These are phyloP conservation scores for Colletotrichum sp. DNA, from an alignment of 2,329 filamentous ascomycete genomes.

Conservation along the genomic window DNA sequence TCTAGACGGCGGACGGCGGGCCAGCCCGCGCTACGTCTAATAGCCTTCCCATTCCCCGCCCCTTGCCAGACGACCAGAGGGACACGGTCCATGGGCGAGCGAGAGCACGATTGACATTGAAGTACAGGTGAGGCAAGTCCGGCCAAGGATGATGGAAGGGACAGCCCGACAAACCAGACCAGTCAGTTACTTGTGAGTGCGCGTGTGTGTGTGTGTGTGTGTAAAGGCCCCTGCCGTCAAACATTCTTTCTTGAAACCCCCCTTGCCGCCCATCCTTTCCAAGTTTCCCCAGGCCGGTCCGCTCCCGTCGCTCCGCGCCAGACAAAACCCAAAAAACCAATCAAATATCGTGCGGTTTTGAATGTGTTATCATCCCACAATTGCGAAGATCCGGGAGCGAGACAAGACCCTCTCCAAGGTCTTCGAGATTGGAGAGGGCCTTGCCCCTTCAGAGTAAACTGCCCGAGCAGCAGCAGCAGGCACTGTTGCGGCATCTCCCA, in stretches of 20 bases:
- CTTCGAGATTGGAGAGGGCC: neutral
- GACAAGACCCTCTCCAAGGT: neutral
- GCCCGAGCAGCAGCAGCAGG: neutral
- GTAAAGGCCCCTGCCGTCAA: neutral
- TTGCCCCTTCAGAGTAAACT: neutral
- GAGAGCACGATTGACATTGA: neutral
- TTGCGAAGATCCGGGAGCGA: neutral
- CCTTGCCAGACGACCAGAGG: neutral
- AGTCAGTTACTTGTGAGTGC: neutral
- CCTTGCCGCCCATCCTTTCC: neutral
- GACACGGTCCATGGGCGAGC: neutral
- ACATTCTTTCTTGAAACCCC: neutral
- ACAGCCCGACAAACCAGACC: neutral
- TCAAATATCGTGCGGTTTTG: constrained; percentile 9
- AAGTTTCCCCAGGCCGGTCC: constrained; percentile 14
- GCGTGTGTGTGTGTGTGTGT: neutral
- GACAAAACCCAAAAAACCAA: neutral
- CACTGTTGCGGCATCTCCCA: neutral
- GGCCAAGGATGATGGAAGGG: constrained; percentile 1
- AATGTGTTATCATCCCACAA: neutral
- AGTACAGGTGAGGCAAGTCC: neutral
- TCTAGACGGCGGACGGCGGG: neutral
- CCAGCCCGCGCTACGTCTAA: neutral
- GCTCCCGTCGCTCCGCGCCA: constrained; percentile 11
- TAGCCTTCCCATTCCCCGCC: neutral